Evolutionary conservation across 2,329 filamentous ascomycete genomes (phyloP), one percentile per base, ranked within the genome.

Genomic region (Metarhizium sp.): DNA sequence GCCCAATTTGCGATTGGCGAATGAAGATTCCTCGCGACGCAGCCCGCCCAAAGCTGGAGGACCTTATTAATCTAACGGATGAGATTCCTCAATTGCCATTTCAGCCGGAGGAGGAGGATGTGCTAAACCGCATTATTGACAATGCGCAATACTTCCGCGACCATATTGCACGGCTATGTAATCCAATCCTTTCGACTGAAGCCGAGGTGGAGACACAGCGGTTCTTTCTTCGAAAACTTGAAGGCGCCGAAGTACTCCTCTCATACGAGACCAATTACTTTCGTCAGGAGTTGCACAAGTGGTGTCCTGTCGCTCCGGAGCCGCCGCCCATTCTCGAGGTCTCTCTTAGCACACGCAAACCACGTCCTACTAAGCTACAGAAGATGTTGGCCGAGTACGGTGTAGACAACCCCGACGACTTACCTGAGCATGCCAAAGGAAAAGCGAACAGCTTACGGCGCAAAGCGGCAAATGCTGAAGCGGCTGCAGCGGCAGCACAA

Each of bases 251-350:
- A 68, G 92, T 99, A 52, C 79, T 99, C 3, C 78, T 99, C 2
- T 82, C 92, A 0, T 87, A 86, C 56, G 94, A 99, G 73, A 96
- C 92, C n/a, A 99, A 99, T 67, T 96, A 95, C 70, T 92, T 99
- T 75, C 86, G 92, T 29, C 91, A 96, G 67, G 91, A 96, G 67
- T 78, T 99, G 55, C 94, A 99, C 72, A 95, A 90, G 67, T 96
- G 90, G 88, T 90, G 87, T 43, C 92, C 92, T 2, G 90, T 97
- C 30, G 92, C 94, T 2, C 88, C 90, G 0, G 81, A 90, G 14
- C 78, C 94, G 13, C 94, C 94, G 3, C 92, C 92, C 25, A 85
- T 95, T 42, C 78, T 96, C 10, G 88, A 96, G 58, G 82, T 87
- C 16, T 97, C 92, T 0, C 81, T 92, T 59, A 96, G 92, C 51